Conservation (phyloP, 768 basidiomycete genomes). For the Ramaria rubella region DNA sequence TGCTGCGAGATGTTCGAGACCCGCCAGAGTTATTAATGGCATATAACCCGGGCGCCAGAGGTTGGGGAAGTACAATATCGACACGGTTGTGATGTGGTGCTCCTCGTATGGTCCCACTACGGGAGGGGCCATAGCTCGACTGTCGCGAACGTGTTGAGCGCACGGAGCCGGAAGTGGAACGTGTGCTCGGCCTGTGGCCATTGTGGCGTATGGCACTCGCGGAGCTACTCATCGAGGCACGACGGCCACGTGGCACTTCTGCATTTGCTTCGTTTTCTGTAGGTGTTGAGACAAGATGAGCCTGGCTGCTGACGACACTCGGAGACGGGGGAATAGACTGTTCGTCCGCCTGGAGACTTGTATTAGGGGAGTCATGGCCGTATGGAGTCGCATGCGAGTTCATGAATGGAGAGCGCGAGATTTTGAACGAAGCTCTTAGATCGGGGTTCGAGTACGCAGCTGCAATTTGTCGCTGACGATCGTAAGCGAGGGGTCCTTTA, state of each 20-base stretch:
- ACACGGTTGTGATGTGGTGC: constrained; percentile 56
- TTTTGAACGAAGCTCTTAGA: constrained; percentile 25
- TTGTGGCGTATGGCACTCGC: background rate
- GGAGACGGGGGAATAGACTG: background rate
- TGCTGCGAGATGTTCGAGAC: background rate
- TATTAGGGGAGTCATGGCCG: constrained; percentile 13
- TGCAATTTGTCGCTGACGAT: constrained; percentile 45
- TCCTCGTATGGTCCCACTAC: constrained; percentile 34
- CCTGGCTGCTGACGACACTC: constrained; percentile 2
- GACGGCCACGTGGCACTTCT: background rate
- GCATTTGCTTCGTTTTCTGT: background rate
- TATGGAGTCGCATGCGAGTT: constrained; percentile 28
- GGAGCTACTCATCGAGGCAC: background rate
- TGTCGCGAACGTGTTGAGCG: constrained; percentile 14
- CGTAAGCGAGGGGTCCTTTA: constrained; percentile 57
- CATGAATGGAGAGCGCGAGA: constrained; percentile 21
- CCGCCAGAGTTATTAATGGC: background rate
- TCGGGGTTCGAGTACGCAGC: constrained; percentile 18
- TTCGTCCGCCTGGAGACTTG: constrained; percentile 16
- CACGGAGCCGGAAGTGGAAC: background rate
- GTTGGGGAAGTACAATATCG: constrained; percentile 62
- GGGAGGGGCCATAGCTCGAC: background rate
- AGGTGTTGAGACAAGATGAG: background rate
- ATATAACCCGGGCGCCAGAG: constrained; percentile 43
- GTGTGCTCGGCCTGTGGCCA: background rate